These are phyloP conservation scores for Candida peoriensis DNA, from an alignment of 805 yeast species.

Conservation along the genomic window DNA sequence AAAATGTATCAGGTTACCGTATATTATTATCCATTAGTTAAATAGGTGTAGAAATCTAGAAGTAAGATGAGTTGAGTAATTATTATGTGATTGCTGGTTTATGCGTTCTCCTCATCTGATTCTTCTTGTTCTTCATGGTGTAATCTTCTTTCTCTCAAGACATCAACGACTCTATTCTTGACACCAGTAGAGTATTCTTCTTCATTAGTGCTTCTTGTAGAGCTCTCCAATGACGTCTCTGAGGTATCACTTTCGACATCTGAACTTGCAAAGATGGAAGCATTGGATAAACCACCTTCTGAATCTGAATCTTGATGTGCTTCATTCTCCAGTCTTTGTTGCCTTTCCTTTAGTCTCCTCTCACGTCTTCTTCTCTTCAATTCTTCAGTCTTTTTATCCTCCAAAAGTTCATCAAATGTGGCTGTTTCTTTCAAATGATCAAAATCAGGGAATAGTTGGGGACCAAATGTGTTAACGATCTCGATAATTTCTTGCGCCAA, in stretches of 20 bases:
- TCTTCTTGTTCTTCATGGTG: conserved; percentile 1
- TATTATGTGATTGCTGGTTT: too few relatives aligned
- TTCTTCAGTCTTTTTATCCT: conserved; percentile 32
- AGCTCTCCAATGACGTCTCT: conserved; percentile 22
- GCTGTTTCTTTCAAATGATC: conserved; percentile 33
- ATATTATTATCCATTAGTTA: too few relatives aligned
- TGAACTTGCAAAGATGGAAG: conserved; percentile 39
- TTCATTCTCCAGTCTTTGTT: conserved; percentile 1
- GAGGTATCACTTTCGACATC: conserved; percentile 26
- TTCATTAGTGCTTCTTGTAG: conserved; percentile 2
- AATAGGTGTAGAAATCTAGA: too few relatives aligned
- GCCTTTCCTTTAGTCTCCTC: conserved; percentile 20
- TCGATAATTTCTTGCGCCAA: conserved; percentile 74
- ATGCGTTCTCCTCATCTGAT: conserved; percentile 4
- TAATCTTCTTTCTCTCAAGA: conserved; percentile 25
- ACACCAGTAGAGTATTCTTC: conserved; percentile 20
- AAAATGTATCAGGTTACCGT: too few relatives aligned
- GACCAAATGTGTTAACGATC: conserved; percentile 75
- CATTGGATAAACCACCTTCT: conserved; percentile 22
- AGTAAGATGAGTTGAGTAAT: too few relatives aligned
- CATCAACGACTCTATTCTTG: conserved; percentile 22
- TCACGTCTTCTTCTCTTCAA: conserved; percentile 32
- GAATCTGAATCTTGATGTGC: conserved; percentile 3
- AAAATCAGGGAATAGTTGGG: conserved; percentile 82
- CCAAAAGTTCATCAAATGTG: conserved; percentile 26